Conservation (phyloP, 176 grass and related monocot species). For the Raddia guianensis region DNA sequence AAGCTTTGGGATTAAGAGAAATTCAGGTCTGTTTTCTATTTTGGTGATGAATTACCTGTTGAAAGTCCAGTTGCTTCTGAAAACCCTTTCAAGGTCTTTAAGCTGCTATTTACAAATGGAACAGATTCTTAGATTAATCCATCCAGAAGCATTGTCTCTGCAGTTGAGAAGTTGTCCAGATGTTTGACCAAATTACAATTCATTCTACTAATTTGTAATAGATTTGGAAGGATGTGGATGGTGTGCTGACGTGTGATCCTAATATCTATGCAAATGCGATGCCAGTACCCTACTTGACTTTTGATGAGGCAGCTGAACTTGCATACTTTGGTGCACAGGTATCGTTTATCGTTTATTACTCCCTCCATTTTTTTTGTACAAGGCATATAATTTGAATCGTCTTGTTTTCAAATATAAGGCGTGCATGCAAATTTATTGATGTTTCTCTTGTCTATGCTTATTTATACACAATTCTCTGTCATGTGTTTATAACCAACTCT, state of each 20-base stretch:
- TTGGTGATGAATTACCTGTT: constrained; percentile 21
- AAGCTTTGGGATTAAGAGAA: constrained; percentile 93
- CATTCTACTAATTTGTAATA: constrained; percentile 36
- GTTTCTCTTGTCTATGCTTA: no score
- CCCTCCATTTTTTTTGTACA: no score
- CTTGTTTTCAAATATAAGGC: no score
- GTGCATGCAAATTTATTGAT: no score
- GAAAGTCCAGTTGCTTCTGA: neutral
- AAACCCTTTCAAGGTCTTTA: neutral
- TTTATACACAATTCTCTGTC: no score
- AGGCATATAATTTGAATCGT: no score
- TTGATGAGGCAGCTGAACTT: constrained; percentile 98
- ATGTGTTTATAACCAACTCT: no score
- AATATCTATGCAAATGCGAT: constrained; percentile 82
- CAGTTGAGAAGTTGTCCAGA: neutral
- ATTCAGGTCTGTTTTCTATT: constrained; percentile 68
- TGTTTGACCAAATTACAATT: constrained; percentile 3
- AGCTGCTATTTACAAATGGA: neutral
- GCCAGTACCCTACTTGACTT: constrained; percentile 91
- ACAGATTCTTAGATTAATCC: neutral
- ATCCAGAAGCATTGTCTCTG: constrained; percentile 7
- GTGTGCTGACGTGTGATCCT: constrained; percentile 94
- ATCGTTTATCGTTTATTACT: neutral
- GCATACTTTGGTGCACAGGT: constrained; percentile 98
- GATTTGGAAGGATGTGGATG: constrained; percentile 99